Evolutionary conservation across 257 asterid genomes (phyloP).

Genomic region (Cynanchum wilfordii): DNA sequence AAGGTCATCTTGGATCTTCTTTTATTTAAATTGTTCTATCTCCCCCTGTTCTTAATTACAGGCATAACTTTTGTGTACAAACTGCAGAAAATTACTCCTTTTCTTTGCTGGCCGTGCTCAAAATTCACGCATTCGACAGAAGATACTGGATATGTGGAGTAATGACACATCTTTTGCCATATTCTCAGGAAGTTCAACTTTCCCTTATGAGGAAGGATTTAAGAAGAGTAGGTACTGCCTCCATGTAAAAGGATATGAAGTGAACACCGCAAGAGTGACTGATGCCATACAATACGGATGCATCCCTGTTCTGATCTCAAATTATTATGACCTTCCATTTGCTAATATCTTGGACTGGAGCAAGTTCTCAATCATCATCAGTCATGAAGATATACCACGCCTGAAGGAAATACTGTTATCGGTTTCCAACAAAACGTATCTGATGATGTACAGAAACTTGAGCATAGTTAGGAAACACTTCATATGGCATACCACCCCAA

Average conservation of each 20-base stretch:
- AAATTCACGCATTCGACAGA: slow-evolving; percentile 48
- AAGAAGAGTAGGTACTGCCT: slow-evolving; percentile 67
- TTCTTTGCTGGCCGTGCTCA: slow-evolving; percentile 77
- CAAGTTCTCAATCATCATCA: slow-evolving; percentile 54
- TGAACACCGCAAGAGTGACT: slow-evolving; percentile 74
- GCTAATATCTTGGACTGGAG: slow-evolving; percentile 66
- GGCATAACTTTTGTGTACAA: background rate
- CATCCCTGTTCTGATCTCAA: slow-evolving; percentile 65
- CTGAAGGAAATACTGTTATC: slow-evolving; percentile 50
- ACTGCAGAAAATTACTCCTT: slow-evolving; percentile 48
- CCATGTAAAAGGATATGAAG: slow-evolving; percentile 80
- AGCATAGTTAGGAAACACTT: slow-evolving; percentile 60
- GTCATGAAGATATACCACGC: slow-evolving; percentile 38
- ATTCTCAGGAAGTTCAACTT: slow-evolving; percentile 43
- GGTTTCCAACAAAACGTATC: slow-evolving; percentile 39
- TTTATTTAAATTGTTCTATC: background rate
- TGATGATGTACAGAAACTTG: slow-evolving; percentile 41
- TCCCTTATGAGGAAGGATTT: slow-evolving; percentile 66
- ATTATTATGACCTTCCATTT: slow-evolving; percentile 76
- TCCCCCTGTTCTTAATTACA: background rate
- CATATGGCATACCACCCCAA: slow-evolving; percentile 51
- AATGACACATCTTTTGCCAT: slow-evolving; percentile 53
- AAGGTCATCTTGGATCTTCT: background rate
- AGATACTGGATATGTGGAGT: slow-evolving; percentile 45
- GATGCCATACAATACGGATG: slow-evolving; percentile 78